Percentiles rank a stretch among this genome's conserved stretches.
Evolutionary conservation across 371 early-diverging fungal species (phyloP).

Genomic region (Rozella allomycis): DNA sequence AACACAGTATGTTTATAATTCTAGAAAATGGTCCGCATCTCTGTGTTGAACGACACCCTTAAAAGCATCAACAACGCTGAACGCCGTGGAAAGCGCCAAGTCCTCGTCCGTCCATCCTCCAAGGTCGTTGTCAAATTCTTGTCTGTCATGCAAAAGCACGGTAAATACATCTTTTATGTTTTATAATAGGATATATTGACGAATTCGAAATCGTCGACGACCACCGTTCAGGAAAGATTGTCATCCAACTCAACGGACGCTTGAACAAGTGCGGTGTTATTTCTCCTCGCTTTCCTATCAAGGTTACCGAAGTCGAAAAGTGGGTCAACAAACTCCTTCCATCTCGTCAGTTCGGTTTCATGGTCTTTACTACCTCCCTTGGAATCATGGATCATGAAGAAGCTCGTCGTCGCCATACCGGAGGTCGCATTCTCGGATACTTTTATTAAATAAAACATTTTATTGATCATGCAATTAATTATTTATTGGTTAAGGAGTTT

Average conservation of each 20-base stretch:
- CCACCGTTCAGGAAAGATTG: slow-evolving; percentile 96
- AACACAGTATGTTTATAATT: too few relatives aligned
- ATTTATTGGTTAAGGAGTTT: too few relatives aligned
- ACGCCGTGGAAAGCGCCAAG: slow-evolving; percentile 93
- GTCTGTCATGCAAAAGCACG: slow-evolving; percentile 96
- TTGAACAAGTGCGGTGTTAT: slow-evolving; percentile 99
- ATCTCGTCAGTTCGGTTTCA: slow-evolving; percentile 98
- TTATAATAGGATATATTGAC: slow-evolving; percentile 79
- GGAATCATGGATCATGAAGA: slow-evolving; percentile 99
- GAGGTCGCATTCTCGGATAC: slow-evolving; percentile 97
- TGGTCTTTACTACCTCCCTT: slow-evolving; percentile 88
- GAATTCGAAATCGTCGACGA: slow-evolving; percentile 97
- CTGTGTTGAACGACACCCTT: slow-evolving; percentile 83
- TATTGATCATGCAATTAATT: too few relatives aligned
- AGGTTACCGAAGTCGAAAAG: slow-evolving; percentile 82
- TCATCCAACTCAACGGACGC: slow-evolving; percentile 95
- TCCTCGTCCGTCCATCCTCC: slow-evolving; percentile 83
- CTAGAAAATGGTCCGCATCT: slow-evolving; percentile 68
- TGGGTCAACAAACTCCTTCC: slow-evolving; percentile 95
- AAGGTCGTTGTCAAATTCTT: slow-evolving; percentile 96
- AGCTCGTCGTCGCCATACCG: slow-evolving; percentile 75
- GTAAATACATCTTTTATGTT: slow-evolving; percentile 20
- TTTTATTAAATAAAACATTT: slow-evolving; percentile 42
- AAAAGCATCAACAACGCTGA: slow-evolving; percentile 98
- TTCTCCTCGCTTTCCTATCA: slow-evolving; percentile 97